Evolutionary conservation across 2,329 filamentous ascomycete species (phyloP), one percentile per base, ranked within the genome.

Genomic region (Penicillium sp.): DNA sequence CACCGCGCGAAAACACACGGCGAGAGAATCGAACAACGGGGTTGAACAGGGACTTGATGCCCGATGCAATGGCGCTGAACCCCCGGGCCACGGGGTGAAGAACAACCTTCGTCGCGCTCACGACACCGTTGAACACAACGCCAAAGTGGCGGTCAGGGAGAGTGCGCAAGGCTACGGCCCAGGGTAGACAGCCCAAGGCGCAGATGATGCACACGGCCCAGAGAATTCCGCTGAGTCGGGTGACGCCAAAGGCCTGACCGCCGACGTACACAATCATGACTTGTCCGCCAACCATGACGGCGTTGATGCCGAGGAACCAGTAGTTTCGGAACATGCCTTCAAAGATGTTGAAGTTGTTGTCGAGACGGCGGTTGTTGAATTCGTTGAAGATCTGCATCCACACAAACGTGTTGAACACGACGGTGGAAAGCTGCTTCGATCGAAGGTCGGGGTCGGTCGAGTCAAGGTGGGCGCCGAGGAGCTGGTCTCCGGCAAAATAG

Each of bases 361-460:
- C 91, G 46, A 97, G 77, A 9, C 91, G 88, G 50, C 91, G 88
- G 72, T 95, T 95, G 75, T 97, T 97, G 80, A 94, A 88, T 65
- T 95, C 86, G 71, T 97, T 97, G 76, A 97, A 97, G 60, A 97
- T 94, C 62, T 97, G 91, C 90, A 97, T 96, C 91, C 91, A 97
- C 45, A 96, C 91, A 65, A 97, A 97, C 0, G 89, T 93, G 74
- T 97, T 97, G 79, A 97, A 97, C 6, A 97, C 87, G 41, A 97
- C 78, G 3, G 90, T 94, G 47, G 83, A 76, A 50, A 94, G 76
- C 59, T 86, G 76, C 11, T 57, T 62, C 5, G 66, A 54, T n/a
- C 56, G 57, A 9, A 47, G 43, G 3, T 12, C 43, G 33, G 69
- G 64, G 6, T 78, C 65, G 32, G 73, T 60, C 28, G 76, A 69